phyloP scores from a whole-genome alignment of 306 rosid genomes.

The Potentilla sterilis region DNA sequence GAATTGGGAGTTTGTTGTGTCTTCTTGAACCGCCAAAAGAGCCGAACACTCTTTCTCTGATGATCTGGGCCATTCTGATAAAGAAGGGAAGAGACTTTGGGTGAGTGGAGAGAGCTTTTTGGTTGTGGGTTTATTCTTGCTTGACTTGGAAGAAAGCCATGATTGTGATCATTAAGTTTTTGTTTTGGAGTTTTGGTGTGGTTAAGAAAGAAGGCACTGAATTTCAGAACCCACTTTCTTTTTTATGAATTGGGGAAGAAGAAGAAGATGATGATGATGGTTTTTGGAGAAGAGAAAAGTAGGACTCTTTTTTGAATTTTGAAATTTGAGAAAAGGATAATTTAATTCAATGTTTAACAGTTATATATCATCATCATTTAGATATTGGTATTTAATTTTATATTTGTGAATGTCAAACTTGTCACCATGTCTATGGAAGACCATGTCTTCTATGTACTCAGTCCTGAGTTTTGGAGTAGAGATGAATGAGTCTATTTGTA shows the following conservation, averaged over 20 bases:
- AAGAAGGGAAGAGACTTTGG: constrained; percentile 19
- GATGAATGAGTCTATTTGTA: background rate
- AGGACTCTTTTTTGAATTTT: background rate
- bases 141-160: constrained; percentile 51
- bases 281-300: background rate
- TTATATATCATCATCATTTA: no score
- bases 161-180: constrained; percentile 1
- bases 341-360: background rate
- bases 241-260: background rate
- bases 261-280: background rate
- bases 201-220: constrained; percentile 1
- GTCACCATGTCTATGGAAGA: background rate
- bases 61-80: constrained; percentile 43
- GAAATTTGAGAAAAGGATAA: background rate
- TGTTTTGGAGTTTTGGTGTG: background rate
- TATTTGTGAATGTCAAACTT: constrained; percentile 1
- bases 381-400: background rate
- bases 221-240: background rate
- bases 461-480: background rate
- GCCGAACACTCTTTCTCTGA: constrained; percentile 46
- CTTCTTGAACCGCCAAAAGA: constrained; percentile 35
- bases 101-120: constrained; percentile 20
- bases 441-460: background rate
- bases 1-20: constrained; percentile 18
- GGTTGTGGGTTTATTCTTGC: constrained; percentile 43